A percentile compares a stretch with the other conserved stretches of the same genome.
phyloP scores from a whole-genome alignment of 202 grass and related monocot species.

The Musa balbisiana region DNA sequence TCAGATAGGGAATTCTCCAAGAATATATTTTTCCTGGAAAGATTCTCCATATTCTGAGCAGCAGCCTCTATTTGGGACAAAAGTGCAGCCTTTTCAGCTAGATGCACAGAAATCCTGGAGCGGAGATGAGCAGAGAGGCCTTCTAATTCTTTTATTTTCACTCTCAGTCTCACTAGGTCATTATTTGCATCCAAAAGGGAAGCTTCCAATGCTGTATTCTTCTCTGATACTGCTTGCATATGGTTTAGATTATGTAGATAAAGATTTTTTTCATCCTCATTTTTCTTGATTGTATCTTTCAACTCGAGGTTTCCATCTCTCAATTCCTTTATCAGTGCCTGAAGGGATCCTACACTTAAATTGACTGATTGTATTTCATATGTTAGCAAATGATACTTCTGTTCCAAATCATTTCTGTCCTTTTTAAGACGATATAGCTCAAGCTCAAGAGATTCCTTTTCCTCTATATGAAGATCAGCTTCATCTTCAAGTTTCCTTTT shows the following conservation, averaged over 20 bases:
- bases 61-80: slow-evolving; percentile 48
- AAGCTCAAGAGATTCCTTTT: slow-evolving; percentile 10
- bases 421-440: slow-evolving; percentile 4
- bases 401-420: slow-evolving; percentile 16
- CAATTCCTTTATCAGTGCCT: slow-evolving; percentile 10
- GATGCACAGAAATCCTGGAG: slow-evolving; percentile 46
- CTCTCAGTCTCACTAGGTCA: slow-evolving; percentile 52
- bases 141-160: slow-evolving; percentile 52
- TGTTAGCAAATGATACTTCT: not conserved
- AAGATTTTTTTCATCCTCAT: slow-evolving; percentile 32
- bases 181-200: slow-evolving; percentile 45
- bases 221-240: slow-evolving; percentile 58
- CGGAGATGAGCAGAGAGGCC: slow-evolving; percentile 56
- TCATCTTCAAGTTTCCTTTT: slow-evolving; percentile 14
- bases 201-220: slow-evolving; percentile 58
- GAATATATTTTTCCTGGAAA: slow-evolving; percentile 61
- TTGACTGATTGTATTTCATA: slow-evolving; percentile 9
- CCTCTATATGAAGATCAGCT: slow-evolving; percentile 5
- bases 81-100: slow-evolving; percentile 52
- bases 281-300: slow-evolving; percentile 4
- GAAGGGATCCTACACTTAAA: slow-evolving; percentile 9
- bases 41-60: slow-evolving; percentile 66
- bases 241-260: slow-evolving; percentile 68
- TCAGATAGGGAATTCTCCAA: slow-evolving; percentile 77
- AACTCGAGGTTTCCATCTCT: slow-evolving; percentile 10